Base-by-base conservation (phyloP, 805 yeast genomes). In the Zygosaccharomyces rouxii region DNA sequence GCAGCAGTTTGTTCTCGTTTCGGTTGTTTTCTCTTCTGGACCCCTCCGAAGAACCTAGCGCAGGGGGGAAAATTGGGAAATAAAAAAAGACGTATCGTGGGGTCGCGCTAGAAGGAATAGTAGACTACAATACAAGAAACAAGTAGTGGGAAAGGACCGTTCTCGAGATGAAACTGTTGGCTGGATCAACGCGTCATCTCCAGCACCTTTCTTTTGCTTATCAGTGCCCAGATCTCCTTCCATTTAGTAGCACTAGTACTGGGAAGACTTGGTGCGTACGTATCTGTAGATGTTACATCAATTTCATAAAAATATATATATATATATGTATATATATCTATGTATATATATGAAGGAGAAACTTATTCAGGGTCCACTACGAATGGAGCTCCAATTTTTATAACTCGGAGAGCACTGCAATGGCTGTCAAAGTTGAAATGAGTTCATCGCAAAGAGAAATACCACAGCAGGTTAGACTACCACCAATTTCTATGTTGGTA, bases 401-500 rank as follows among this genome's bases (percentile, higher is more conserved):
- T 2, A 16, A 7, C 25, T 33, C 26, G 16, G 28, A 29, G 35
- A 13, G 7, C n/a, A 18, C 35, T 16, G 13, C 5, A 6, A 33
- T 33, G 37, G 11, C 37, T 3, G 37, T 33, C 37, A 33, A 33
- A 33, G 37, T 33, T 6, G 37, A 33, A 14, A 33, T 33, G 37
- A 16, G 21, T 16, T 33, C 37, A 7, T 7, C 37, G 4, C 44
- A 41, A 18, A 28, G 44, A 18, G 44, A 41, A 29, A 33, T 41
- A 16, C 46, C 46, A 18, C 38, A 33, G 10, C 52, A 42, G 42
- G 47, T 51, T 16, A 39, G 46, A 33, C 28, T 51, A 33, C 54
- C 54, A 10, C 54, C 54, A 30, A 48, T 51, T 16, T 51, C 54
- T 10, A 38, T 44, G 41, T 37, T 51, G 28, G 54, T 51, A 16